phyloP scores from a whole-genome alignment of 192 early-diverging fungal genomes.

The Mortierella alpina region DNA sequence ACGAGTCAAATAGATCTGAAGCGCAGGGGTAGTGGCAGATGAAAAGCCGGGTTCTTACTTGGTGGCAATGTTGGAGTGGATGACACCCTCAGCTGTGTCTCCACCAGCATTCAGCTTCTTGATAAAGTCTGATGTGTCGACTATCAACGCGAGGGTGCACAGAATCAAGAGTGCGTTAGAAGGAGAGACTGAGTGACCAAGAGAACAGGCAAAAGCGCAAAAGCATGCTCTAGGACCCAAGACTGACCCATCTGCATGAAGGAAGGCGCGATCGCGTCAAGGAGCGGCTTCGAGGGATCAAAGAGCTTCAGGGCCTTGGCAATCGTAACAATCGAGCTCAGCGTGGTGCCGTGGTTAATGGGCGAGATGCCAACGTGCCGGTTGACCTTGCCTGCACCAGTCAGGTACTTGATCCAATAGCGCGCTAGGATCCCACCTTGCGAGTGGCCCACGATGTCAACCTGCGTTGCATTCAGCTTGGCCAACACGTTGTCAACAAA shows the following conservation, averaged over 20 bases:
- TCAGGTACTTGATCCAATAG: slow-evolving; percentile 45
- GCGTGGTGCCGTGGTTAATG: slow-evolving; percentile 39
- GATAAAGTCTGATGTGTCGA: slow-evolving; percentile 17
- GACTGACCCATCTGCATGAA: slow-evolving; percentile 29
- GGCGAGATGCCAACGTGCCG: slow-evolving; percentile 29
- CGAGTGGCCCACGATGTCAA: slow-evolving; percentile 43
- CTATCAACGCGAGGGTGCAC: not conserved
- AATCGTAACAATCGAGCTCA: slow-evolving; percentile 8
- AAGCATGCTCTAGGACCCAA: not conserved
- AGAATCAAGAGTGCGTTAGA: not conserved
- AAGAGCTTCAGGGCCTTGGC: slow-evolving; percentile 26
- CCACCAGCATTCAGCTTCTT: slow-evolving; percentile 24
- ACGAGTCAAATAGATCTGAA: not conserved
- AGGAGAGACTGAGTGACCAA: not conserved
- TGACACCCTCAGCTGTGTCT: slow-evolving; percentile 23
- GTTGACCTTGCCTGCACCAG: slow-evolving; percentile 32
- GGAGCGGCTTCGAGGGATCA: slow-evolving; percentile 2
- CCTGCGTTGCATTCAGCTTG: slow-evolving; percentile 14
- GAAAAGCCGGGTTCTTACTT: not conserved
- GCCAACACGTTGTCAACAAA: slow-evolving; percentile 29
- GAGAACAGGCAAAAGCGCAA: too few species aligned
- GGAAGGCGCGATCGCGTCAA: slow-evolving; percentile 19
- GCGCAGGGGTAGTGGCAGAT: not conserved
- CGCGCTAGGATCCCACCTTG: slow-evolving; percentile 41
- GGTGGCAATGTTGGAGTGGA: slow-evolving; percentile 27